Base-by-base conservation (phyloP, 805 yeast genomes). In the Candida anglica region DNA sequence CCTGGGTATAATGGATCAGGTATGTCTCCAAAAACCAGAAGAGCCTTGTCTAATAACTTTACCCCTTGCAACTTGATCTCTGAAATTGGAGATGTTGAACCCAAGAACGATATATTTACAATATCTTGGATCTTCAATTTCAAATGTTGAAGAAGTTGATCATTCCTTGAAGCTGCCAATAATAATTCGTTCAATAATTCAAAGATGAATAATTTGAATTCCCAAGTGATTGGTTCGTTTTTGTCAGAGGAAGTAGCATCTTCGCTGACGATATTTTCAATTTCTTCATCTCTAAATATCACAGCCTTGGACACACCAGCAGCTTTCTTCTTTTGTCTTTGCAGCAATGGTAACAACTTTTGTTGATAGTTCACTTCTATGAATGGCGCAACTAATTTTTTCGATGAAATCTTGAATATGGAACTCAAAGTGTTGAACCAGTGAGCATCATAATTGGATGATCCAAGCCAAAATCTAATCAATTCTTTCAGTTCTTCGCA, bases 101-200 rank as follows among this genome's bases (percentile, higher is more conserved):
- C 87, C 8, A 82, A 69, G 48, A 86, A 89, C 1, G 96, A 79
- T 4, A 87, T 65, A 40, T 83, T 80, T 18, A 89, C 80, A 25
- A 91, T 57, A 15, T 85, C 94, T 6, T 77, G 67, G 5, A 81
- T 66, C 29, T 62, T 67, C 0, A 66, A 51, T 7, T 72, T 58
- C 21, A 79, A 50, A 27, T 56, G 63, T 2, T 58, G 52, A 18
- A 68, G 56, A n/a, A 77, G 46, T 17, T 48, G 49, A 0, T 56
- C 35, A 38, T 71, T 71, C 13, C 52, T 52, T 6, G 44, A 42
- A 2, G 81, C 66, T 33, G 64, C 58, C 0, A 46, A 37, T 10
- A 79, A 44, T 13, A 76, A 52, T 18, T 64, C 60, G 24, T 60
- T 69, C 33, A 79, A 46, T 38, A 76, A 53, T 23, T 64, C 71